Evolutionary conservation across 352 stramenopile genomes (phyloP).

Genomic region (Phytophthora fragariaefolia): DNA sequence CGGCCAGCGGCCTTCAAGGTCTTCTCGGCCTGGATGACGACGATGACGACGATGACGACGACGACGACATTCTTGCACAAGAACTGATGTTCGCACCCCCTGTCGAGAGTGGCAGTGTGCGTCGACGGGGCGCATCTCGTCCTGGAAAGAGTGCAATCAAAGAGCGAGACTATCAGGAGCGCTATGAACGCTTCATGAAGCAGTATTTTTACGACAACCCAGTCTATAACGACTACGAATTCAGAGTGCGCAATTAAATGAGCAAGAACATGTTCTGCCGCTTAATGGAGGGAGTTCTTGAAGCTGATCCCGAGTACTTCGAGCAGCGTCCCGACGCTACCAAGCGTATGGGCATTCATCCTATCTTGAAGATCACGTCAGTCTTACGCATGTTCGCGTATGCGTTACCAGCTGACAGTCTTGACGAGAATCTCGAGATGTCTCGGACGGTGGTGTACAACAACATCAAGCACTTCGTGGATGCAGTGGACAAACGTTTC

Average conservation of each 20-base stretch:
- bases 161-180: neutral
- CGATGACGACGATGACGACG: too few relatives aligned
- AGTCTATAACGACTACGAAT: neutral
- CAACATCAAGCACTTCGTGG: neutral
- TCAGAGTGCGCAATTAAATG: conserved; percentile 6
- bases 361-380: conserved; percentile 4
- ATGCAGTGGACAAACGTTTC: neutral
- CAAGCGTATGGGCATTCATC: conserved; percentile 2
- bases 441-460: neutral
- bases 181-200: neutral
- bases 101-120: too few relatives aligned
- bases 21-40: too few relatives aligned
- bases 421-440: conserved; percentile 5
- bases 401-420: neutral
- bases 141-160: too few relatives aligned
- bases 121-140: too few relatives aligned
- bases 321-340: conserved; percentile 7
- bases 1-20: too few relatives aligned
- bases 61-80: too few relatives aligned
- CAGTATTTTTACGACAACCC: conserved; percentile 1
- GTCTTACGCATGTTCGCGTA: neutral
- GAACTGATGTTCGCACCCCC: too few relatives aligned
- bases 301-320: conserved; percentile 5
- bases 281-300: neutral
- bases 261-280: neutral